Evolutionary conservation across 352 stramenopile genomes (phyloP).

Genomic region (Blastocystis sp.): DNA sequence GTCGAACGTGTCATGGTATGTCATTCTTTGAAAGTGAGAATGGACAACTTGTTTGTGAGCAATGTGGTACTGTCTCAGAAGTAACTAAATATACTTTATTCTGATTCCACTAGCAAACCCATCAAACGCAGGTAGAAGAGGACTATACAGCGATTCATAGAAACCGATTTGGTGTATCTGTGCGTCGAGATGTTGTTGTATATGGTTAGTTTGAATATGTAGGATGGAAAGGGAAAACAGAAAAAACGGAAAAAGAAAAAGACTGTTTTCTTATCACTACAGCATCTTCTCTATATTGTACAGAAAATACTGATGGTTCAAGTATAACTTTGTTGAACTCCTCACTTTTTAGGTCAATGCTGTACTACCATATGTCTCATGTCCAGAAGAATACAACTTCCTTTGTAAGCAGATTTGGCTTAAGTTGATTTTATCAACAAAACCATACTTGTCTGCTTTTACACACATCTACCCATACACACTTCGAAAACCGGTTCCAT

Average conservation of each 20-base stretch:
- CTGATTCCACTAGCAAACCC: not conserved
- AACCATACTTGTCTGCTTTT: constrained; percentile 50
- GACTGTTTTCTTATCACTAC: not conserved
- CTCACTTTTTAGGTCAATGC: not conserved
- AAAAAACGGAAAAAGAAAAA: not conserved
- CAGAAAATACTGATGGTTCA: constrained; percentile 26
- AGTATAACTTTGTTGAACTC: not conserved
- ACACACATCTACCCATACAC: constrained; percentile 61
- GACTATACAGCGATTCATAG: constrained; percentile 12
- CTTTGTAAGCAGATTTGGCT: constrained; percentile 61
- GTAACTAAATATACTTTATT: not conserved
- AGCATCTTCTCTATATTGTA: constrained; percentile 36
- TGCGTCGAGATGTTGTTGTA: not conserved
- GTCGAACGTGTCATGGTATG: not conserved
- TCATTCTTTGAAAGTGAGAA: not conserved
- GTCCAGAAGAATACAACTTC: constrained; percentile 34
- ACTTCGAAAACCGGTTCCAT: not conserved
- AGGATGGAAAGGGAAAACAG: constrained; percentile 1
- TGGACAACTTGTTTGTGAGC: constrained; percentile 3
- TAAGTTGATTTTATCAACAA: not conserved
- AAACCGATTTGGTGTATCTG: constrained; percentile 3
- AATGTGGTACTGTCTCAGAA: constrained; percentile 51
- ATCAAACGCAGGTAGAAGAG: constrained; percentile 32
- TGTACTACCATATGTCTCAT: not conserved
- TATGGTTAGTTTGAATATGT: not conserved